Percentiles rank a stretch among this genome's conserved stretches.
Evolutionary conservation across 179 eudicot species (phyloP).

Genomic region (Actinidia arguta): DNA sequence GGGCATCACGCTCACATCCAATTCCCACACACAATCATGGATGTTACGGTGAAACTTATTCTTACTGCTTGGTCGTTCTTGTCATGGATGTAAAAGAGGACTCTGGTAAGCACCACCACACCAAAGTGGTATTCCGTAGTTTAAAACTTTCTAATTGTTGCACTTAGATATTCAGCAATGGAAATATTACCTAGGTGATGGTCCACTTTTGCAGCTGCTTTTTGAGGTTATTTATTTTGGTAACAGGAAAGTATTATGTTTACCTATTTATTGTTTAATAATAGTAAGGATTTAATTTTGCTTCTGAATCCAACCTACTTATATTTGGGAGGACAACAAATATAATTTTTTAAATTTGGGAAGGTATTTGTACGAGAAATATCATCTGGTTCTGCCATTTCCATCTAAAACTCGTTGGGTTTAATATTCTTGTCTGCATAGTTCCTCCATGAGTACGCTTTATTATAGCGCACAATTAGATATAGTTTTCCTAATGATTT

Average conservation of each 20-base stretch:
- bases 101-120: not conserved
- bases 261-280: no score
- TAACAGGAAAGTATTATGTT: not conserved
- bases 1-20: not conserved
- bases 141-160: not conserved
- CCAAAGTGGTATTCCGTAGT: constrained; percentile 3
- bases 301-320: not conserved
- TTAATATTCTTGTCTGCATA: not conserved
- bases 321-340: no score
- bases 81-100: not conserved
- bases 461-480: not conserved
- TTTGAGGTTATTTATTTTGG: not conserved
- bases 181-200: not conserved
- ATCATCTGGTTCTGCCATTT: not conserved
- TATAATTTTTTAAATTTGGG: no score
- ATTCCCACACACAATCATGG: not conserved
- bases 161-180: not conserved
- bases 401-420: not conserved
- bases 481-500: not conserved
- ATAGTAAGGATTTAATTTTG: not conserved
- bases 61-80: not conserved
- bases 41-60: no score
- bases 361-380: no score
- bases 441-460: not conserved
- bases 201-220: constrained; percentile 5